Base-by-base conservation (phyloP, 192 early-diverging fungal species). In the Globomyces pollinis-pini region DNA sequence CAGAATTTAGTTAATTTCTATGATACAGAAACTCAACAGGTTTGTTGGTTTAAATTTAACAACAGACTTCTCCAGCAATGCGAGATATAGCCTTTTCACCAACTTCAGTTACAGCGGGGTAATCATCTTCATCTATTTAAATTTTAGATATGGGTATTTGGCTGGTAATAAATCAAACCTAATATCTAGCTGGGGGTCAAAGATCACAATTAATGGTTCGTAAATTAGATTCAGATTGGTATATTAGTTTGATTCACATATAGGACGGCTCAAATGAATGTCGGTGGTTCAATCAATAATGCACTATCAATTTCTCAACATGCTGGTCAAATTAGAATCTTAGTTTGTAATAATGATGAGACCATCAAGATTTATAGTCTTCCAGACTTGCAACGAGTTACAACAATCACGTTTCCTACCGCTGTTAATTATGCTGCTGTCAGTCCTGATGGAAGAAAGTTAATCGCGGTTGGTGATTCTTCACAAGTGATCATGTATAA, bases 141-240 rank as follows among this genome's bases (percentile, higher is more conserved):
- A n/a, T 50, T 16, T 8, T 62, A 85, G 86, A 30, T 80, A 74
- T 52, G 91, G 91, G 16, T 96, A 83, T 62, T 73, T 93, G 38
- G 94, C 91, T 1, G n/a, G n/a, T n/a, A n/a, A n/a, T n/a, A n/a
- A n/a, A n/a, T n/a, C n/a, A n/a, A n/a, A n/a, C n/a, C n/a, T n/a
- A n/a, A n/a, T n/a, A n/a, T n/a, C n/a, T n/a, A n/a, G 91, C 86
- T 20, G 94, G 94, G 35, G 94, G 94, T n/a, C 90, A 91, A 66
- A 75, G 88, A 5, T 85, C 83, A 23, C 87, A 97, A 59, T 23
- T 64, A 12, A 8, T 58, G 4, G 36, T 64, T 3, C 24, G 55
- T 20, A 57, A 39, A 6, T 30, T 57, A 16, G 33, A 57, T 38
- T 31, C 55, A 3, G 31, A 57, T 24, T 57, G 55, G 55, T 57